Evolutionary conservation across 2,329 filamentous ascomycete genomes (phyloP).

Genomic region (Lizonia empirigonia): DNA sequence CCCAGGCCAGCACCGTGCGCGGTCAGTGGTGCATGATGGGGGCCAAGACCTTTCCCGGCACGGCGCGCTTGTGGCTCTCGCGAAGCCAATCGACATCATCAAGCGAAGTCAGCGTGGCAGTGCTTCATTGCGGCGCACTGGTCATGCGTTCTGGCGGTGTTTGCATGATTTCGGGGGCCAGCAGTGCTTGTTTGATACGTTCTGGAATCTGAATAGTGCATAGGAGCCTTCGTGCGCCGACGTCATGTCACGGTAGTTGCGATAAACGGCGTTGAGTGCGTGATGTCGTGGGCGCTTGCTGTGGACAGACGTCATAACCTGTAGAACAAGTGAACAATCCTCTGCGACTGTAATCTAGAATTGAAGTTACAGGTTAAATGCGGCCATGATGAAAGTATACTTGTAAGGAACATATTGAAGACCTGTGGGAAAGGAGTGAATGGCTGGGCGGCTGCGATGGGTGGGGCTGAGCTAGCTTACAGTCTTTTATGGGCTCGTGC

Average conservation of each 20-base stretch:
- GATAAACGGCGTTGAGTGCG: neutral
- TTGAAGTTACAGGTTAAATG: too few relatives aligned
- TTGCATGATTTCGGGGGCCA: constrained; percentile 6
- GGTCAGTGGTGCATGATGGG: constrained; percentile 2
- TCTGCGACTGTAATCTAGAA: too few relatives aligned
- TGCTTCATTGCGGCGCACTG: constrained; percentile 15
- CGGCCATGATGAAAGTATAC: too few relatives aligned
- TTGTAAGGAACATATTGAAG: too few relatives aligned
- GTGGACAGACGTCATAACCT: neutral
- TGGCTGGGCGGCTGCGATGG: too few relatives aligned
- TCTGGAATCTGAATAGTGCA: constrained; percentile 1
- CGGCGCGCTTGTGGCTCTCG: constrained; percentile 14
- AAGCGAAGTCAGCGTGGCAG: constrained; percentile 8
- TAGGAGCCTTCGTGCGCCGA: neutral
- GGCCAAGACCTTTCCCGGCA: constrained; percentile 15
- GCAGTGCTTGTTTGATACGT: neutral
- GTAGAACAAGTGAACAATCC: too few relatives aligned
- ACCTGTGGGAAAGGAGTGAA: too few relatives aligned
- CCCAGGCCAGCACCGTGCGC: constrained; percentile 8
- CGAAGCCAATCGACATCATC: constrained; percentile 9
- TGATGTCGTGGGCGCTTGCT: neutral
- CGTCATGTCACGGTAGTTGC: constrained; percentile 5
- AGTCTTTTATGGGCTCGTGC: too few relatives aligned
- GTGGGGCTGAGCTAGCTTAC: too few relatives aligned
- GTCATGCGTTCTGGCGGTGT: constrained; percentile 19